A percentile compares a stretch with the other conserved stretches of the same genome.
Conservation (phyloP, 306 rosid genomes). For the Medicago ruthenica region DNA sequence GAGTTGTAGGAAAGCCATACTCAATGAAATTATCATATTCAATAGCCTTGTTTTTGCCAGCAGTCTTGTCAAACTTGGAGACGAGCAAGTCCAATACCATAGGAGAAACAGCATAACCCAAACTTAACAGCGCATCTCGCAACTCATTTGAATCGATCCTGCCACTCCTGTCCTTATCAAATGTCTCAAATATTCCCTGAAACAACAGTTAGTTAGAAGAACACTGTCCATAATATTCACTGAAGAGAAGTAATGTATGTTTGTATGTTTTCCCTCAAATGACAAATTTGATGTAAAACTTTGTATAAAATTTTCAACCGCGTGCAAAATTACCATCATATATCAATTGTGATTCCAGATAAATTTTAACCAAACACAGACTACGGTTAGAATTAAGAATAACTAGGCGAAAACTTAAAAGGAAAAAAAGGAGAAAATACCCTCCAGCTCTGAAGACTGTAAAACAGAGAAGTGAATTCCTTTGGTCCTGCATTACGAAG, state of each 20-base stretch:
- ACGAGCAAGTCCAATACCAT: constrained; percentile 82
- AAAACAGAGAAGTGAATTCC: constrained; percentile 84
- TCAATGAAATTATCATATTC: constrained; percentile 98
- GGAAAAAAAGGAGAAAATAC: constrained; percentile 45
- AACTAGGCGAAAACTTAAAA: neutral
- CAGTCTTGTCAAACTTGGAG: constrained; percentile 91
- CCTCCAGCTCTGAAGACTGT: constrained; percentile 97
- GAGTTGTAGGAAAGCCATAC: constrained; percentile 48
- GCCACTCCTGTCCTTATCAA: constrained; percentile 91
- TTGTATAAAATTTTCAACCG: neutral
- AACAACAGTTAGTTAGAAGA: constrained; percentile 18
- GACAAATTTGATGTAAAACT: neutral
- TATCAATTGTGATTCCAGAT: neutral
- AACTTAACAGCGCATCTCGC: constrained; percentile 83
- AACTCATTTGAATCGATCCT: constrained; percentile 72
- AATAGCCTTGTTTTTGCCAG: constrained; percentile 75
- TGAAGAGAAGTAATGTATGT: neutral
- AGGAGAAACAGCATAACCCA: constrained; percentile 87
- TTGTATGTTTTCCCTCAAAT: neutral
- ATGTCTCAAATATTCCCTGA: constrained; percentile 85
- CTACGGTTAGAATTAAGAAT: neutral
- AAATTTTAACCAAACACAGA: neutral
- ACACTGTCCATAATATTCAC: neutral
- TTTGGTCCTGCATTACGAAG: constrained; percentile 74
- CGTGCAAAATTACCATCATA: neutral